These are phyloP conservation scores for Phaffia australis DNA, from an alignment of 768 basidiomycete species.

Conservation along the genomic window DNA sequence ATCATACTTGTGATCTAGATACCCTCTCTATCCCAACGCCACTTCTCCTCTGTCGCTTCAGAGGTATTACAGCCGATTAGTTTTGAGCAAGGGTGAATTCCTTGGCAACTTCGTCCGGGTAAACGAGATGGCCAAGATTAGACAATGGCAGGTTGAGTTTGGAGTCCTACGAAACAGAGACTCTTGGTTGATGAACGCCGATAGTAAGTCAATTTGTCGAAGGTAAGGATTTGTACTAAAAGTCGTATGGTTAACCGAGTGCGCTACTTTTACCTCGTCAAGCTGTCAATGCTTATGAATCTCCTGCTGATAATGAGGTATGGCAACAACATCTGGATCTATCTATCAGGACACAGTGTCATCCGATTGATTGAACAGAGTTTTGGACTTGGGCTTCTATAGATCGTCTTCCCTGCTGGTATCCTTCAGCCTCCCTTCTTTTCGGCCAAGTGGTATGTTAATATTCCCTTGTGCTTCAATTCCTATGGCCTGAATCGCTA, in stretches of 20 bases:
- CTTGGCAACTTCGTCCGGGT: slow-evolving; percentile 72
- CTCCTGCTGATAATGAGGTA: slow-evolving; percentile 66
- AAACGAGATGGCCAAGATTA: slow-evolving; percentile 8
- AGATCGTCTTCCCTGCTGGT: slow-evolving; percentile 91
- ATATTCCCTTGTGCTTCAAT: slow-evolving; percentile 16
- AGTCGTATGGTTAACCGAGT: too few relatives aligned
- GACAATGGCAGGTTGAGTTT: slow-evolving; percentile 36
- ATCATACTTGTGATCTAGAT: slow-evolving; percentile 34
- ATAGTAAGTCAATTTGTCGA: slow-evolving; percentile 3
- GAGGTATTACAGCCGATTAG: slow-evolving; percentile 58
- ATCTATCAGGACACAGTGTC: slow-evolving; percentile 13
- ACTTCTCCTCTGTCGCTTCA: slow-evolving; percentile 55
- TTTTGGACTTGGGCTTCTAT: too few relatives aligned
- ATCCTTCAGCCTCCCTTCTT: slow-evolving; percentile 91
- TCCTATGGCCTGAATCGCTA: slow-evolving; percentile 15
- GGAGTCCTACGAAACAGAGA: slow-evolving; percentile 60
- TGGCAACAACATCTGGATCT: slow-evolving; percentile 41
- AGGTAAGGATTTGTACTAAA: not conserved
- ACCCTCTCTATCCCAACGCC: slow-evolving; percentile 76
- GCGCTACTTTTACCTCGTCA: not conserved
- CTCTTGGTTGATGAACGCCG: slow-evolving; percentile 67
- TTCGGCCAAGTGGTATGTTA: slow-evolving; percentile 55
- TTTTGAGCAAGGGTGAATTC: slow-evolving; percentile 57
- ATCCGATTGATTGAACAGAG: too few relatives aligned
- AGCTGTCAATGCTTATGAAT: slow-evolving; percentile 73